Evolutionary conservation across 768 basidiomycete genomes (phyloP), one percentile per base, ranked within the genome.

Genomic region (Suillus clintonianus): DNA sequence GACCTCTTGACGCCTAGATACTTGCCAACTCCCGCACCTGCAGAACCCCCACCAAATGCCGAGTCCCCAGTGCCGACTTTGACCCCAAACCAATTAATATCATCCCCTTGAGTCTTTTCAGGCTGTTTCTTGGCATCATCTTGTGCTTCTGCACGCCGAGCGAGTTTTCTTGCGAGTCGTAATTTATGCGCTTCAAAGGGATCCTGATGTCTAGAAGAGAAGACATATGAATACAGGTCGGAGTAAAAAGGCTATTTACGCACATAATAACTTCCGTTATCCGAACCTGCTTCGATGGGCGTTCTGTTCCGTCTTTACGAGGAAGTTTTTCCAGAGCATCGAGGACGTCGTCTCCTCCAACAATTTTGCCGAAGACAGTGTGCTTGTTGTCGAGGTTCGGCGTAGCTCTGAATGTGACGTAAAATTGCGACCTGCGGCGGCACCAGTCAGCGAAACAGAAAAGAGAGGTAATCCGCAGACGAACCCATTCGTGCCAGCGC

Each of bases 341-440:
- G 1, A 99, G 80, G 8, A 97, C 88, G 34, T 96, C 93, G 73
- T 97, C 93, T 22, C 97, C 97, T 10, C 97, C 97, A 2, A 99
- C 96, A 15, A 99, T 83, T 69, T 97, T 96, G 3, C 97, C 97
- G 71, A 99, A 99, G 2, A 99, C 97, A 0, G 95, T 96, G 71
- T 96, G 95, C 71, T 96, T 95, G 64, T 88, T 91, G 76, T 99
- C 92, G 24, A 99, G 85, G 74, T 99, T 87, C 0, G 92, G 84
- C 8, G 94, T 85, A 1, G 89, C 78, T 59, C 83, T 85, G 82
- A 98, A 99, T 0, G 97, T 95, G 51, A 99, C 72, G 75, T 94
- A 99, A 78, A 94, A 99, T 72, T 98, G 97, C 3, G 94, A 94
- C 15, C 94, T 94, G 60, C 32, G 34, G 42, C 14, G 48, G 41